These are phyloP conservation scores for Bipolaris bicolor DNA, from an alignment of 2,329 filamentous ascomycete genomes.

Conservation along the genomic window DNA sequence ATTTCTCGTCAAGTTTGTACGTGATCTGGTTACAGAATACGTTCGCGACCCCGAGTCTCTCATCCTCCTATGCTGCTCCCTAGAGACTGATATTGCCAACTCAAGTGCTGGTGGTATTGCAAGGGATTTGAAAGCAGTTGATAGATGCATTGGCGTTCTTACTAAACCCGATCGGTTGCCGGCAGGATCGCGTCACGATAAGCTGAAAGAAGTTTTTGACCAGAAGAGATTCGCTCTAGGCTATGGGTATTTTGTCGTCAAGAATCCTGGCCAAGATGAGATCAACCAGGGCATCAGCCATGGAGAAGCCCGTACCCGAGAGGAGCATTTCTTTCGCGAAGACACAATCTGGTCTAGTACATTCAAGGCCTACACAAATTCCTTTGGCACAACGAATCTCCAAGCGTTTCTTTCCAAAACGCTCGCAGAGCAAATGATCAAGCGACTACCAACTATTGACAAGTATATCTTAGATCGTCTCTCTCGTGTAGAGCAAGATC, in stretches of 20 bases:
- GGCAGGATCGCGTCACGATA: constrained; percentile 54
- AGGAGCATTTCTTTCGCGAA: constrained; percentile 58
- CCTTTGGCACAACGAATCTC: constrained; percentile 61
- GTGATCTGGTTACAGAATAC: constrained; percentile 73
- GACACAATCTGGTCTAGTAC: constrained; percentile 54
- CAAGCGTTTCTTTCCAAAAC: constrained; percentile 57
- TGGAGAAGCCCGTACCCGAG: constrained; percentile 55
- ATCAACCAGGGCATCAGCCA: constrained; percentile 55
- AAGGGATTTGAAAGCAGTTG: constrained; percentile 47
- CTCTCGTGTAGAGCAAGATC: constrained; percentile 58
- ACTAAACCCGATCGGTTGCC: constrained; percentile 82
- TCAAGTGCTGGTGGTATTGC: constrained; percentile 71
- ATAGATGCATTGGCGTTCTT: constrained; percentile 65
- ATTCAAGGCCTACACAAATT: constrained; percentile 48
- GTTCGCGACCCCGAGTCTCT: constrained; percentile 72
- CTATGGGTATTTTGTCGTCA: constrained; percentile 80
- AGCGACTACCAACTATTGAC: constrained; percentile 52
- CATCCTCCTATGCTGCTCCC: constrained; percentile 76
- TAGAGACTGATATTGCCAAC: constrained; percentile 79
- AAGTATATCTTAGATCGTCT: constrained; percentile 57
- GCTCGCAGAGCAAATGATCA: constrained; percentile 53
- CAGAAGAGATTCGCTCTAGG: constrained; percentile 68
- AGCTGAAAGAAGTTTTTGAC: constrained; percentile 68
- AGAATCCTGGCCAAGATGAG: constrained; percentile 64
- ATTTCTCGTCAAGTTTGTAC: constrained; percentile 72